Evolutionary conservation across 2,329 filamentous ascomycete genomes (phyloP).

Genomic region (Incumbomyces delicatus): DNA sequence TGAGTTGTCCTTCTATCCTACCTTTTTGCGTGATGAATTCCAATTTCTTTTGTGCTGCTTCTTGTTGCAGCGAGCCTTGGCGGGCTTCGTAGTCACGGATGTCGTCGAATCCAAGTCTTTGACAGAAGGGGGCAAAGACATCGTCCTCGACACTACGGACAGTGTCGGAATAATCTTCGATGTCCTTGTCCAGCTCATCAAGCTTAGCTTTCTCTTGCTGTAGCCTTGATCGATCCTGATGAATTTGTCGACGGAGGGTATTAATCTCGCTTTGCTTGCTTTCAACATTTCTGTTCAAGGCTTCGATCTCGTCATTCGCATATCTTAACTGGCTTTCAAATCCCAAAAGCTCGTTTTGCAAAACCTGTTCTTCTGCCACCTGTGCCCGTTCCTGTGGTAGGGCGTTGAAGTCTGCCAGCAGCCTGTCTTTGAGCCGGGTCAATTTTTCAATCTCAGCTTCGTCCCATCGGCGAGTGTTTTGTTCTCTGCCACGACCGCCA

Average conservation of each 20-base stretch:
- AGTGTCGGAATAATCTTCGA: constrained; percentile 49
- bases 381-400: constrained; percentile 70
- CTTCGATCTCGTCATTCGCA: constrained; percentile 64
- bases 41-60: constrained; percentile 75
- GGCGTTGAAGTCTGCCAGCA: constrained; percentile 66
- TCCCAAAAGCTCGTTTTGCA: constrained; percentile 69
- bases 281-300: constrained; percentile 70
- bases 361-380: constrained; percentile 65
- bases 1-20: constrained; percentile 50
- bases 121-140: constrained; percentile 77
- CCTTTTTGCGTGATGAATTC: constrained; percentile 73
- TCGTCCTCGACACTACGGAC: constrained; percentile 79
- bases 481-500: constrained; percentile 73
- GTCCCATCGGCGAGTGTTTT: constrained; percentile 72
- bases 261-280: constrained; percentile 77
- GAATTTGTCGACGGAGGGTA: constrained; percentile 61
- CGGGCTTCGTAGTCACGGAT: constrained; percentile 91
- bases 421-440: constrained; percentile 63
- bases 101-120: constrained; percentile 72
- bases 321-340: constrained; percentile 67
- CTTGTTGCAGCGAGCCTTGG: constrained; percentile 84
- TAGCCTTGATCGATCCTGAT: constrained; percentile 68
- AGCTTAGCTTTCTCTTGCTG: constrained; percentile 61
- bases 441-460: constrained; percentile 81
- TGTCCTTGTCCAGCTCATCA: constrained; percentile 48